Conservation (phyloP, 352 stramenopile genomes). For the Globisporangium ultimum region DNA sequence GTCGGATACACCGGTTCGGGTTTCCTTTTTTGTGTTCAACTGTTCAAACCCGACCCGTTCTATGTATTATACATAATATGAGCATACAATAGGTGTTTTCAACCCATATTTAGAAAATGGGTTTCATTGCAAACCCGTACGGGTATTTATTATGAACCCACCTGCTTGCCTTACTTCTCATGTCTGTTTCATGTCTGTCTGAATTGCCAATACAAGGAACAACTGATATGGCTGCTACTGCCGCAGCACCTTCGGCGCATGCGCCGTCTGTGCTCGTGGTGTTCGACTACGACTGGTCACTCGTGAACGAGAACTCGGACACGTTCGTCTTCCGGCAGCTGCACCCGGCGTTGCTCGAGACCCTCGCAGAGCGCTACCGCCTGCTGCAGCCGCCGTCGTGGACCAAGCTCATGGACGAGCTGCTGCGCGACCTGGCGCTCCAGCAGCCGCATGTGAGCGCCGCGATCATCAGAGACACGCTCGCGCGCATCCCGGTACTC, state of each 20-base stretch:
- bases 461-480: conserved; percentile 32
- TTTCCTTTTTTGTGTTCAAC: too few species aligned
- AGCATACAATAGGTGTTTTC: too few species aligned
- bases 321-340: conserved; percentile 70
- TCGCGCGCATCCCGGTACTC: conserved; percentile 57
- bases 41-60: too few species aligned
- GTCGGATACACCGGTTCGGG: too few species aligned
- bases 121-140: too few species aligned
- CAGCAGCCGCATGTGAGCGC: conserved; percentile 37
- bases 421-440: conserved; percentile 36
- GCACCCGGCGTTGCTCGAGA: conserved; percentile 49
- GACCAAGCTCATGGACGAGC: conserved; percentile 68
- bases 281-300: conserved; percentile 85
- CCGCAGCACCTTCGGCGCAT: neutral
- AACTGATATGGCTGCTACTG: neutral
- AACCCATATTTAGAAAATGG: too few species aligned
- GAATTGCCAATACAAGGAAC: neutral
- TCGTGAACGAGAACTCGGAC: conserved; percentile 84
- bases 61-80: too few species aligned
- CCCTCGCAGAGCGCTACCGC: conserved; percentile 23
- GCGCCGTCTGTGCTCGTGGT: conserved; percentile 40
- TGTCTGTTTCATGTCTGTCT: neutral
- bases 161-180: too few species aligned
- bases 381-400: conserved; percentile 30
- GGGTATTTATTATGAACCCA: too few species aligned